Conservation (phyloP, 2,329 filamentous ascomycete species). For the Stagonosporopsis vannaccii region DNA sequence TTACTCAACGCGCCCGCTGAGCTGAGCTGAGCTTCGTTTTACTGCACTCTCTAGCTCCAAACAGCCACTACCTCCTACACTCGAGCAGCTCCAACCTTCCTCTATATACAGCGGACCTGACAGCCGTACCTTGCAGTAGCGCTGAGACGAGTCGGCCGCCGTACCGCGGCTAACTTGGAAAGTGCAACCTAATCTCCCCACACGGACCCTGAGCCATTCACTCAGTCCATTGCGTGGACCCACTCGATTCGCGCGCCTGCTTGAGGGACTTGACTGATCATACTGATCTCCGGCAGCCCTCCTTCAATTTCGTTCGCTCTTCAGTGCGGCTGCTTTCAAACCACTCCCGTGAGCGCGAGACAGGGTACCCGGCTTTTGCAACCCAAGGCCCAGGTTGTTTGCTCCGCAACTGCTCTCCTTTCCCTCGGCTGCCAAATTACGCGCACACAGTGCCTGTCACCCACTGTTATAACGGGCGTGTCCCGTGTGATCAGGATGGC, state of each 20-base stretch:
- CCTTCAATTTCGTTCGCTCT: conserved; percentile 32
- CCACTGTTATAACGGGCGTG: conserved; percentile 35
- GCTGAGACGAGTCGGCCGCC: conserved; percentile 10
- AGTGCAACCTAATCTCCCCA: conserved; percentile 20
- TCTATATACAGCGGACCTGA: conserved; percentile 8
- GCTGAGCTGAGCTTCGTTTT: background rate
- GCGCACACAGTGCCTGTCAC: conserved; percentile 23
- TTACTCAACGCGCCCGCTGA: conserved; percentile 9
- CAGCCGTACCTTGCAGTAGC: conserved; percentile 30
- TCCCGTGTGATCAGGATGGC: conserved; percentile 37
- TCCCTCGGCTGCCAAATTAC: conserved; percentile 36
- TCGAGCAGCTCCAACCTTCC: background rate
- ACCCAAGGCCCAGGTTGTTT: conserved; percentile 22
- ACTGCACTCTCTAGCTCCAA: background rate
- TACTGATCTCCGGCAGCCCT: conserved; percentile 21
- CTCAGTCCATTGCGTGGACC: conserved; percentile 19
- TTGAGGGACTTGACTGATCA: conserved; percentile 13
- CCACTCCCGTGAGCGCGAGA: conserved; percentile 15
- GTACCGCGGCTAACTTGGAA: conserved; percentile 13
- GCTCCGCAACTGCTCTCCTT: conserved; percentile 30
- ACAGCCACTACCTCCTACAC: background rate
- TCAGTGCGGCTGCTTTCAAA: conserved; percentile 6
- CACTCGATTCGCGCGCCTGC: conserved; percentile 16
- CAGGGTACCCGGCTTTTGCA: conserved; percentile 19
- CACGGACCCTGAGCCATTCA: conserved; percentile 29